Conservation (phyloP, 2,329 filamentous ascomycete genomes). For the Aspergillus amoenus region DNA sequence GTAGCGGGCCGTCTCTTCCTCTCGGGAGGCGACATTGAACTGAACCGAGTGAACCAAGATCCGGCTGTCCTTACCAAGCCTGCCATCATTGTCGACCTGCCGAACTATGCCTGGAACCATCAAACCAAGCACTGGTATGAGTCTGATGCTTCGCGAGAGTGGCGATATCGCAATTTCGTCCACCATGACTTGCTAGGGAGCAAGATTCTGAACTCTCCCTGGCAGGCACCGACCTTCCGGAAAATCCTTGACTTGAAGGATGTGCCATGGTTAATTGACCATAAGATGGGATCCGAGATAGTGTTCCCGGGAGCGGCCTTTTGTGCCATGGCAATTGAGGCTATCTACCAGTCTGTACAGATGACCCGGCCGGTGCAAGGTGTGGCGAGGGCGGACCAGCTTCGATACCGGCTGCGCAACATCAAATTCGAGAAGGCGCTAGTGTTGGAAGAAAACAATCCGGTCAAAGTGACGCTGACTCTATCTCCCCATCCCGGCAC, state of each 20-base stretch:
- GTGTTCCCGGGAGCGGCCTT: slow-evolving; percentile 21
- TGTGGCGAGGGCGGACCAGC: neutral
- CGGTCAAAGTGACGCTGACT: neutral
- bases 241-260: neutral
- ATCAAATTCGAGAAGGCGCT: neutral
- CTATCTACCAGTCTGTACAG: slow-evolving; percentile 2
- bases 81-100: slow-evolving; percentile 20
- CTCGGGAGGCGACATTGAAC: neutral
- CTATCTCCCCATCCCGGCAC: neutral
- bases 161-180: slow-evolving; percentile 17
- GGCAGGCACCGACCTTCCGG: neutral
- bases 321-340: slow-evolving; percentile 18
- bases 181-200: slow-evolving; percentile 29
- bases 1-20: neutral
- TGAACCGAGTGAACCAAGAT: neutral
- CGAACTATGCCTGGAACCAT: slow-evolving; percentile 30
- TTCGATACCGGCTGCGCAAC: slow-evolving; percentile 3
- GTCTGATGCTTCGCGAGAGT: slow-evolving; percentile 21
- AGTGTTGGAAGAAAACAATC: neutral
- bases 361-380: neutral
- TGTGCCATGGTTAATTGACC: slow-evolving; percentile 46
- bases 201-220: slow-evolving; percentile 5
- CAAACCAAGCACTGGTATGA: slow-evolving; percentile 27
- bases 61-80: neutral
- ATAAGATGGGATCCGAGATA: slow-evolving; percentile 26